Percentiles rank a stretch among this genome's conserved stretches.
These are phyloP conservation scores for Xylaria flabelliformis DNA, from an alignment of 495 filamentous ascomycete genomes.

Conservation along the genomic window DNA sequence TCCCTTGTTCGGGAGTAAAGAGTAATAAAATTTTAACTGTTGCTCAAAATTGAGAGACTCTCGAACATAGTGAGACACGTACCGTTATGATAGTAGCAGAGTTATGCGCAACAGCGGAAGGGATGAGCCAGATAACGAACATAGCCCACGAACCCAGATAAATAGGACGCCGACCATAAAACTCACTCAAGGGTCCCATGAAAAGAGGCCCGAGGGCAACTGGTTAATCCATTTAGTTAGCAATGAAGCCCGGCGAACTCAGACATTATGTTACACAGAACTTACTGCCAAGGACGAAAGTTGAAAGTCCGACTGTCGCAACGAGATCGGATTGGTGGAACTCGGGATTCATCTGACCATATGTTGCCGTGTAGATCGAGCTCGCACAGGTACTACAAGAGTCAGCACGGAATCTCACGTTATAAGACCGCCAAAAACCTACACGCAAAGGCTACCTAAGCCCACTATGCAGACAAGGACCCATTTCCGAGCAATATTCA, in stretches of 20 bases:
- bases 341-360: slow-evolving; percentile 79
- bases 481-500: slow-evolving; percentile 76
- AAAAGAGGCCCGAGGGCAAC: slow-evolving; percentile 75
- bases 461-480: slow-evolving; percentile 74
- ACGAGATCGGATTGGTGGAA: slow-evolving; percentile 73
- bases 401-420: slow-evolving; percentile 74
- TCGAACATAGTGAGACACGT: slow-evolving; percentile 10
- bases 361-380: slow-evolving; percentile 88
- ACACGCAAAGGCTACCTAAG: slow-evolving; percentile 82
- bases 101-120: slow-evolving; percentile 85
- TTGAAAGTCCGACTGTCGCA: slow-evolving; percentile 79
- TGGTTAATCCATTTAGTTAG: slow-evolving; percentile 27
- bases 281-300: slow-evolving; percentile 74
- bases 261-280: slow-evolving; percentile 26
- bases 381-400: slow-evolving; percentile 77
- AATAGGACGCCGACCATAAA: slow-evolving; percentile 86
- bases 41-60: background rate
- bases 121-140: slow-evolving; percentile 87
- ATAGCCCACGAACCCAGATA: slow-evolving; percentile 79
- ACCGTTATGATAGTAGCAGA: slow-evolving; percentile 79
- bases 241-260: background rate
- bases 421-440: slow-evolving; percentile 49
- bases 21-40: background rate
- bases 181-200: slow-evolving; percentile 68
- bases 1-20: background rate